These are phyloP conservation scores for Crithidia bombi DNA, from an alignment of 208 protist species.

Conservation along the genomic window DNA sequence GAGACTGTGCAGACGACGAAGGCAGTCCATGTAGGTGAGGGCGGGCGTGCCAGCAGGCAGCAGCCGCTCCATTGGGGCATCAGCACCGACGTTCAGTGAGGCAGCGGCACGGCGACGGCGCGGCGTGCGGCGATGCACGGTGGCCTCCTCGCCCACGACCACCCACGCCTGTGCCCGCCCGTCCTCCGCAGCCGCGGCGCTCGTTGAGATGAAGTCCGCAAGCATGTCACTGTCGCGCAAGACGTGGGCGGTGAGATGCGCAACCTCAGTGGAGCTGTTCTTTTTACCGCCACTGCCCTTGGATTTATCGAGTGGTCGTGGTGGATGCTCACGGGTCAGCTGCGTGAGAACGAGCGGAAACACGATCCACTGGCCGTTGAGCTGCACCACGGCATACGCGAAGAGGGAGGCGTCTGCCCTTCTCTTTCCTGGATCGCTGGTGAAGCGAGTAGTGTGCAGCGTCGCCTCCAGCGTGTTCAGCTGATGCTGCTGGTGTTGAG, in stretches of 20 bases:
- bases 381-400: slow-evolving; percentile 50
- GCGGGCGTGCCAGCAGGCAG: slow-evolving; percentile 69
- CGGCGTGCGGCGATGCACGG: slow-evolving; percentile 21
- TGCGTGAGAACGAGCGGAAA: slow-evolving; percentile 70
- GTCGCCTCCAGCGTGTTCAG: slow-evolving; percentile 19
- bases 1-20: slow-evolving; percentile 31
- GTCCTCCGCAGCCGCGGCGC: slow-evolving; percentile 40
- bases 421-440: neutral
- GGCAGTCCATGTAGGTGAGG: slow-evolving; percentile 66
- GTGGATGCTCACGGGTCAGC: slow-evolving; percentile 3
- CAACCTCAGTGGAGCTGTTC: neutral
- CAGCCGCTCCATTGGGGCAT: slow-evolving; percentile 37
- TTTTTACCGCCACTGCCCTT: slow-evolving; percentile 2
- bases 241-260: slow-evolving; percentile 48
- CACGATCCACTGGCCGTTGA: slow-evolving; percentile 46
- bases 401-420: slow-evolving; percentile 46
- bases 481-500: slow-evolving; percentile 24
- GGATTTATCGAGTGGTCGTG: neutral
- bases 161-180: slow-evolving; percentile 64
- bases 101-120: slow-evolving; percentile 23
- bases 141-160: slow-evolving; percentile 25
- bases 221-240: slow-evolving; percentile 78
- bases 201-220: slow-evolving; percentile 62
- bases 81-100: slow-evolving; percentile 13
- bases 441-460: slow-evolving; percentile 24